Evolutionary conservation across 495 filamentous ascomycete species (phyloP).

Genomic region (Schizothecium vesticola): DNA sequence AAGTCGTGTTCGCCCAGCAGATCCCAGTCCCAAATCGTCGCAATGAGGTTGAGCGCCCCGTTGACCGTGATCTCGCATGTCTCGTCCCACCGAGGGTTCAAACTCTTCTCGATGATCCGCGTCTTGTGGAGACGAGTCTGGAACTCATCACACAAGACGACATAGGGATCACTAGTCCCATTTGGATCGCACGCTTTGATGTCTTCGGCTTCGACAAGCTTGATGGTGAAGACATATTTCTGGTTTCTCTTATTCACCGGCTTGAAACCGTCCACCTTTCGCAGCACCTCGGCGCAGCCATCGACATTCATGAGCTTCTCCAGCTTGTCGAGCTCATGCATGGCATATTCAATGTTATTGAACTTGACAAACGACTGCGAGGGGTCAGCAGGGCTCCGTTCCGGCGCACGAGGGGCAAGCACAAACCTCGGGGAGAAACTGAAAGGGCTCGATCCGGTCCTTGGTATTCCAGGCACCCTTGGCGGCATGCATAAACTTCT

Average conservation of each 20-base stretch:
- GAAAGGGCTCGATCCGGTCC: slow-evolving; percentile 94
- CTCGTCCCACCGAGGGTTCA: slow-evolving; percentile 98
- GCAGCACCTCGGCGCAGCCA: slow-evolving; percentile 77
- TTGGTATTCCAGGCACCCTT: slow-evolving; percentile 93
- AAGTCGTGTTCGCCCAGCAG: slow-evolving; percentile 96
- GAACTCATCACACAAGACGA: slow-evolving; percentile 94
- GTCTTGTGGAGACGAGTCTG: slow-evolving; percentile 97
- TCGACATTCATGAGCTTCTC: slow-evolving; percentile 92
- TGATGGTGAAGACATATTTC: slow-evolving; percentile 97
- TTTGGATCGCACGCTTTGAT: slow-evolving; percentile 95
- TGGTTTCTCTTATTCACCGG: slow-evolving; percentile 53
- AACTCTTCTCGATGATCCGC: slow-evolving; percentile 79
- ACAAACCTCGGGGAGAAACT: slow-evolving; percentile 88
- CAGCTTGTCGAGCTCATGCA: slow-evolving; percentile 82
- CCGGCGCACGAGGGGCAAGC: background rate
- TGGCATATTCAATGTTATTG: slow-evolving; percentile 94
- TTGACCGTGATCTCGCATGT: slow-evolving; percentile 91
- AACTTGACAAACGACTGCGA: slow-evolving; percentile 88
- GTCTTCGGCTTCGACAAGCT: slow-evolving; percentile 98
- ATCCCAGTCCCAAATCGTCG: slow-evolving; percentile 98
- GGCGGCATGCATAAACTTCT: slow-evolving; percentile 84
- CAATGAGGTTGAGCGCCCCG: slow-evolving; percentile 87
- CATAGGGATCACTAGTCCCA: slow-evolving; percentile 93
- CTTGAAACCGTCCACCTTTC: slow-evolving; percentile 50
- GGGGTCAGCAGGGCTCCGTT: slow-evolving; percentile 11